These are phyloP conservation scores for Cystoisospora suis DNA, from an alignment of 169 alveolate genomes.

Conservation along the genomic window DNA sequence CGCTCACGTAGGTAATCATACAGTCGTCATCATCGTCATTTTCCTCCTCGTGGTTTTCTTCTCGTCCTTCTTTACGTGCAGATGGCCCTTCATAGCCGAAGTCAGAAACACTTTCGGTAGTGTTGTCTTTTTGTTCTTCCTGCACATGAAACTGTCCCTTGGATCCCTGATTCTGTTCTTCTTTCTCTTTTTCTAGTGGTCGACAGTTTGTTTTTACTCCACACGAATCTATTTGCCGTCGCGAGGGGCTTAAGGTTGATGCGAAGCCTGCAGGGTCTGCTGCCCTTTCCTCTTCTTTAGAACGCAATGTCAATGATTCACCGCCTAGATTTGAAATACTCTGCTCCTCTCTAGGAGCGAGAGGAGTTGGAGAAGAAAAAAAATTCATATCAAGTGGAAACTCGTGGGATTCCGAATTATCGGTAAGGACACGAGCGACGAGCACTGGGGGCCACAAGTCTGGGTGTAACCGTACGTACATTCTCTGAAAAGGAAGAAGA, in stretches of 20 bases:
- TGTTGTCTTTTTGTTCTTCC: not conserved
- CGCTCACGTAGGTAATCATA: no score
- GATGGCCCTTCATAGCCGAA: no score
- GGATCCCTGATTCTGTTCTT: not conserved
- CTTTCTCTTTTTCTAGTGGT: not conserved
- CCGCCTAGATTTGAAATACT: no score
- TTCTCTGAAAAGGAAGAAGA: not conserved
- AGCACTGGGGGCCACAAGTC: slow-evolving; percentile 12
- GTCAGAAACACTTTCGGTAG: no score
- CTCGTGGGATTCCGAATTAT: no score
- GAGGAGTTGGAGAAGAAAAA: no score
- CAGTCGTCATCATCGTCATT: not conserved
- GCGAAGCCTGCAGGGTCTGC: not conserved
- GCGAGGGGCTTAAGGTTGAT: not conserved
- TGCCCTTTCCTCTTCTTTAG: not conserved
- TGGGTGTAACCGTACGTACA: slow-evolving; percentile 19
- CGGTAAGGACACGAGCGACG: not conserved
- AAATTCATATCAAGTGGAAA: no score
- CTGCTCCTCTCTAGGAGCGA: no score
- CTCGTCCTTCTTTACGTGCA: not conserved
- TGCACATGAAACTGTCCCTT: not conserved
- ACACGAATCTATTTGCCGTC: not conserved
- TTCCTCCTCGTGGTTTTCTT: not conserved
- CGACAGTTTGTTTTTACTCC: not conserved
- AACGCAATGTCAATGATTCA: not conserved